phyloP scores from a whole-genome alignment of 2,329 filamentous ascomycete species.

The Fusarium nygamai region DNA sequence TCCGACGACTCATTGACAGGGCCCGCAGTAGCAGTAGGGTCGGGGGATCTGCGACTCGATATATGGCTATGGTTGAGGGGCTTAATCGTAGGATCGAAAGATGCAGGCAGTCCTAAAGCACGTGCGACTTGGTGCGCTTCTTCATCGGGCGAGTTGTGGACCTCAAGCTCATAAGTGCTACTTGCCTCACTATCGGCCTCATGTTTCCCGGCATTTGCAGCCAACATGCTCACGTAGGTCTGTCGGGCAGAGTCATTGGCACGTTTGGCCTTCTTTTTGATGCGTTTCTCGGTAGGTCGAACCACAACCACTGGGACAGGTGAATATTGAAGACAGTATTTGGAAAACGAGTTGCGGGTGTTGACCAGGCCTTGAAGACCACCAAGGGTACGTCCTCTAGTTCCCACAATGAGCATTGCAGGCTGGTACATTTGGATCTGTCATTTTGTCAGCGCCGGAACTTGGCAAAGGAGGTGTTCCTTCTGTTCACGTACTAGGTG shows the following conservation, averaged over 20 bases:
- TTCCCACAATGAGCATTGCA: slow-evolving; percentile 90
- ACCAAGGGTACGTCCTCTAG: slow-evolving; percentile 82
- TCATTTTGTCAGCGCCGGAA: slow-evolving; percentile 4
- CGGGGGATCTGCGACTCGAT: slow-evolving; percentile 18
- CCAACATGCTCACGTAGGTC: slow-evolving; percentile 81
- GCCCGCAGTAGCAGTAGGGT: slow-evolving; percentile 24
- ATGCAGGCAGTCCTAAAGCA: slow-evolving; percentile 69
- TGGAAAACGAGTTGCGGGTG: slow-evolving; percentile 83
- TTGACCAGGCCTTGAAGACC: slow-evolving; percentile 88
- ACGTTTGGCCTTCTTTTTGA: slow-evolving; percentile 90
- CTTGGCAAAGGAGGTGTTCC: neutral
- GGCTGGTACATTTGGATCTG: slow-evolving; percentile 94
- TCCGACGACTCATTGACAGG: slow-evolving; percentile 26
- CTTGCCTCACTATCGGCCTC: slow-evolving; percentile 66
- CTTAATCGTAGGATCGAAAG: slow-evolving; percentile 72
- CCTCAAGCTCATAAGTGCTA: slow-evolving; percentile 64
- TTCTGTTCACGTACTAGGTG: slow-evolving; percentile 71
- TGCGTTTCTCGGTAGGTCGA: slow-evolving; percentile 83
- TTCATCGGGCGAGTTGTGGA: slow-evolving; percentile 65
- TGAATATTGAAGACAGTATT: slow-evolving; percentile 93
- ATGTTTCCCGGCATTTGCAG: slow-evolving; percentile 67
- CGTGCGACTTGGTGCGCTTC: slow-evolving; percentile 73
- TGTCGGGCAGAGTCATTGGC: slow-evolving; percentile 78
- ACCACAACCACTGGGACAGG: slow-evolving; percentile 94
- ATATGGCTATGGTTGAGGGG: slow-evolving; percentile 54